Percentiles rank a stretch among this genome's conserved stretches.
Evolutionary conservation across 352 stramenopile genomes (phyloP).

Genomic region (Thalassiosira ordinaria): DNA sequence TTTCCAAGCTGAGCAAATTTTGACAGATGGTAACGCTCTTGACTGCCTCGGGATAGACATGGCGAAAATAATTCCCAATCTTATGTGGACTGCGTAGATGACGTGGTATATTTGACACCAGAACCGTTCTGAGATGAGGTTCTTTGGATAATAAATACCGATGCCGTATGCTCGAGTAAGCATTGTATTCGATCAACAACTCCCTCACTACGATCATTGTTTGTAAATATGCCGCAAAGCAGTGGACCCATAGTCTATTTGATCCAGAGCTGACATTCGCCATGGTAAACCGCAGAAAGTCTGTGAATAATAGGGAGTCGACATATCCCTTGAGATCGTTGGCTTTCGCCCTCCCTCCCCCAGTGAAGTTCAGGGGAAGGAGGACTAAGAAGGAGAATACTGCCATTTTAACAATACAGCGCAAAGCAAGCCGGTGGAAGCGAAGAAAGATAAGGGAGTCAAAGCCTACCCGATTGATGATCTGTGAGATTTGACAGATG

Average conservation of each 20-base stretch:
- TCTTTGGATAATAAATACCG: constrained; percentile 80
- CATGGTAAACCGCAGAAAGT: constrained; percentile 85
- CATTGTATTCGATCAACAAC: constrained; percentile 83
- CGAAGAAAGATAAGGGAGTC: constrained; percentile 83
- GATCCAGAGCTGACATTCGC: constrained; percentile 75
- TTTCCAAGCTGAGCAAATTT: constrained; percentile 80
- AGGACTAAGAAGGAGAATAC: constrained; percentile 84
- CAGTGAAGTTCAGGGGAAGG: constrained; percentile 82
- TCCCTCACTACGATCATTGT: constrained; percentile 81
- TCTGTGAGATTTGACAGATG: constrained; percentile 48
- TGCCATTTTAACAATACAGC: constrained; percentile 86
- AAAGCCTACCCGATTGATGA: constrained; percentile 83
- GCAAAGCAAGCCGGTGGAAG: constrained; percentile 80
- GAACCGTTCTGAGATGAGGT: constrained; percentile 80
- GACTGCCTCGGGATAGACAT: constrained; percentile 84
- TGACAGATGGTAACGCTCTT: constrained; percentile 83
- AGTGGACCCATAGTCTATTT: constrained; percentile 82
- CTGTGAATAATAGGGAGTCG: constrained; percentile 74
- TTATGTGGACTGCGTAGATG: constrained; percentile 78
- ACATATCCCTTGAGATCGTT: constrained; percentile 77
- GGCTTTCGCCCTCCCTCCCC: constrained; percentile 68
- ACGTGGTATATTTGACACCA: constrained; percentile 83
- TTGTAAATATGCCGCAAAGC: constrained; percentile 80
- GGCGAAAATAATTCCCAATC: constrained; percentile 82
- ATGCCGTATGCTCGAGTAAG: constrained; percentile 83